A percentile compares a stretch with the other conserved stretches of the same genome.
Conservation (phyloP, 768 basidiomycete species). For the Collybiopsis confluens region DNA sequence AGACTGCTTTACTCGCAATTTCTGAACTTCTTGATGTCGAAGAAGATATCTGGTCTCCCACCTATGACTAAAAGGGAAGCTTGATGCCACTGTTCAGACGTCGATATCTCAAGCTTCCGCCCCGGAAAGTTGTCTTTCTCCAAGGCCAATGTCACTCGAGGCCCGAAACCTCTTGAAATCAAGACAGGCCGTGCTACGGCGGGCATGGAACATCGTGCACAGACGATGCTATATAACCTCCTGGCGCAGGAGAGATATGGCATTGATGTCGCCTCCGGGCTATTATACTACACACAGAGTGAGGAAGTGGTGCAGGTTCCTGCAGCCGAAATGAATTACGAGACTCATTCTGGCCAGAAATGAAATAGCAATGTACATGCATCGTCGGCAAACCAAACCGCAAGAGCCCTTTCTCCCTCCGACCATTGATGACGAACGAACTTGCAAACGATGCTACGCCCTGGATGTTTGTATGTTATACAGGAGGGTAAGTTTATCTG, state of each 20-base stretch:
- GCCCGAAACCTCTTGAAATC: constrained; percentile 84
- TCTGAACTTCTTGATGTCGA: constrained; percentile 74
- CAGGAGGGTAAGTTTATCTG: constrained; percentile 55
- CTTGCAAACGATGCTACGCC: constrained; percentile 78
- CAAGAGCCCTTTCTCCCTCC: constrained; percentile 71
- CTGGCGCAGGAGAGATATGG: constrained; percentile 90
- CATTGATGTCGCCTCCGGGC: constrained; percentile 70
- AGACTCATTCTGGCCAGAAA: constrained; percentile 77
- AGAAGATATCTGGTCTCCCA: constrained; percentile 97
- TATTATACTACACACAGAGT: constrained; percentile 92
- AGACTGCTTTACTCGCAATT: constrained; percentile 64
- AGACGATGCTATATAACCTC: constrained; percentile 95
- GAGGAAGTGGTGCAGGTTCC: constrained; percentile 85
- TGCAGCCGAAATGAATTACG: constrained; percentile 75
- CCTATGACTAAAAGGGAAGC: constrained; percentile 90
- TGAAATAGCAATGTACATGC: constrained; percentile 77
- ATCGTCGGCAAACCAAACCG: constrained; percentile 33
- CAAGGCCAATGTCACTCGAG: constrained; percentile 23
- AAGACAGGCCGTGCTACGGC: constrained; percentile 82
- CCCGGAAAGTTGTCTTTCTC: constrained; percentile 13
- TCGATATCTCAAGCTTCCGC: constrained; percentile 46
- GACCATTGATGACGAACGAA: constrained; percentile 76
- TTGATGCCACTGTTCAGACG: constrained; percentile 84
- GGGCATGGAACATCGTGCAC: constrained; percentile 92
- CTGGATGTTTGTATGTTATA: constrained; percentile 92